Evolutionary conservation across 208 protist genomes (phyloP).

Genomic region (Acanthamoeba triangularis): DNA sequence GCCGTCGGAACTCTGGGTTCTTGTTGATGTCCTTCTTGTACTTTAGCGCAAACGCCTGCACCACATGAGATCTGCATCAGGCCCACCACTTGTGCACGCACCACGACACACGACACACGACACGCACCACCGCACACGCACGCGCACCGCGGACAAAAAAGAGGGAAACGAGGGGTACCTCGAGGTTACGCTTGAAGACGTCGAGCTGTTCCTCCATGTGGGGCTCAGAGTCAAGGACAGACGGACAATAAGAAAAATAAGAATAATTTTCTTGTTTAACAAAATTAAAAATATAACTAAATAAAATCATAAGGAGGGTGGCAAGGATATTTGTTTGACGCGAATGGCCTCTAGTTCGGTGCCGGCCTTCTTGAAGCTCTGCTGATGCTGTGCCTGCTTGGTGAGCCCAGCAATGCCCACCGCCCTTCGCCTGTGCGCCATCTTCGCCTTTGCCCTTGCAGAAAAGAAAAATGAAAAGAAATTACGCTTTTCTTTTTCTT

Average conservation of each 20-base stretch:
- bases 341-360: conserved; percentile 11
- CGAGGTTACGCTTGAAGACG: conserved; percentile 87
- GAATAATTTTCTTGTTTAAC: too few relatives aligned
- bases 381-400: not conserved
- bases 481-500: too few relatives aligned
- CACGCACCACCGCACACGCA: not conserved
- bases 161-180: conserved; percentile 76
- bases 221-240: not conserved
- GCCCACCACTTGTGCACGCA: too few relatives aligned
- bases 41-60: conserved; percentile 90
- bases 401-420: conserved; percentile 8
- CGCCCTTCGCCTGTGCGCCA: not conserved
- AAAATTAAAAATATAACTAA: not conserved
- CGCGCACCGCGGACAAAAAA: not conserved
- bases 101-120: not conserved
- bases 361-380: conserved; percentile 26
- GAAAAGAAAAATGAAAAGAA: too few relatives aligned
- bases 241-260: not conserved
- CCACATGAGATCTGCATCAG: not conserved
- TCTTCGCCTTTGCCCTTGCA: too few relatives aligned
- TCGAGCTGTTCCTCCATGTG: conserved; percentile 87
- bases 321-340: not conserved
- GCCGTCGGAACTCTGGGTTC: conserved; percentile 90
- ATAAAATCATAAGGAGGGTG: not conserved
- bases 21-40: conserved; percentile 91